Percentiles rank a stretch among this genome's conserved stretches.
Evolutionary conservation across 1,284 basidiomycete species (phyloP).

Genomic region (Phaffia rhodozyma): DNA sequence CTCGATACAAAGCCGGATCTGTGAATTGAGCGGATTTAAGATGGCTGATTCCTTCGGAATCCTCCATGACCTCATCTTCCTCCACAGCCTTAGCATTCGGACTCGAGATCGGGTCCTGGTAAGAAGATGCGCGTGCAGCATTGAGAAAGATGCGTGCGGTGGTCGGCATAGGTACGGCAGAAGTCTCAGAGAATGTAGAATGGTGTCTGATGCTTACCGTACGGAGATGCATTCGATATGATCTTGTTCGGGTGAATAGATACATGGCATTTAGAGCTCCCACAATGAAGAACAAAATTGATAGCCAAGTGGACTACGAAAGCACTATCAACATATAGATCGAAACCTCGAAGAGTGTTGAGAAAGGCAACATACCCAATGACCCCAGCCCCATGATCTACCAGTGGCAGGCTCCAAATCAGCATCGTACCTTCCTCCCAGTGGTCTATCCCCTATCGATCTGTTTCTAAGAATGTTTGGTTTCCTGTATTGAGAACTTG

Average conservation of each 20-base stretch:
- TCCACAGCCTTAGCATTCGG: slow-evolving; percentile 12
- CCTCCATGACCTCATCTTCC: slow-evolving; percentile 5
- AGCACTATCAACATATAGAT: slow-evolving; percentile 36
- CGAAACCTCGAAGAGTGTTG: neutral
- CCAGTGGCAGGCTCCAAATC: neutral
- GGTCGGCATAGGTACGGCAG: slow-evolving; percentile 12
- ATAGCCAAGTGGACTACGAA: slow-evolving; percentile 46
- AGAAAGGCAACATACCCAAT: slow-evolving; percentile 6
- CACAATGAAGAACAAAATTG: slow-evolving; percentile 29
- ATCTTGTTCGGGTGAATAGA: slow-evolving; percentile 26
- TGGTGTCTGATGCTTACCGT: slow-evolving; percentile 19
- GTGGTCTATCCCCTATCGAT: neutral
- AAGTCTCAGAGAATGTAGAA: neutral
- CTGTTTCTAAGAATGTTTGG: slow-evolving; percentile 1
- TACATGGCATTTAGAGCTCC: slow-evolving; percentile 28
- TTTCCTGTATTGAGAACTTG: neutral
- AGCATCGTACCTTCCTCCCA: slow-evolving; percentile 4
- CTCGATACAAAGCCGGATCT: too few species aligned
- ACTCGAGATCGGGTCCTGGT: slow-evolving; percentile 10
- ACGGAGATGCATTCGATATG: slow-evolving; percentile 29
- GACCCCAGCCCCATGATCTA: neutral
- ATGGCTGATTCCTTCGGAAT: neutral
- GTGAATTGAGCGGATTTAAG: neutral
- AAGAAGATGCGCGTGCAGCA: slow-evolving; percentile 1
- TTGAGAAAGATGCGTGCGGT: slow-evolving; percentile 4